phyloP scores from a whole-genome alignment of 768 basidiomycete species.

The Termitomyces sp. region DNA sequence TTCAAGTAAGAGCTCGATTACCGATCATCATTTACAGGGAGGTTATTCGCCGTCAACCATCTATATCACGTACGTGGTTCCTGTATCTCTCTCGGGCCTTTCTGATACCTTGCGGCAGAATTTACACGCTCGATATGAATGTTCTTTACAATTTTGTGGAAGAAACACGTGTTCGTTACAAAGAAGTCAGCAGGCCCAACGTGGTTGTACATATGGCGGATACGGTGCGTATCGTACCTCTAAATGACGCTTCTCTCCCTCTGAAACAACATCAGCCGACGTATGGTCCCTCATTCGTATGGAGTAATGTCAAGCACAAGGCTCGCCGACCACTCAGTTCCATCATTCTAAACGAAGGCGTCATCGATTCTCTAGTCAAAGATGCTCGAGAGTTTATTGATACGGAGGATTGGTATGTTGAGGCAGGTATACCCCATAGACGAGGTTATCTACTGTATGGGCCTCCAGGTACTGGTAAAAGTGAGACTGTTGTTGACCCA shows the following conservation, averaged over 20 bases:
- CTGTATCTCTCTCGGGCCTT: neutral
- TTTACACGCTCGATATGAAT: slow-evolving; percentile 35
- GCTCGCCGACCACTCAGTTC: slow-evolving; percentile 46
- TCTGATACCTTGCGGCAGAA: slow-evolving; percentile 17
- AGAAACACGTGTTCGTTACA: slow-evolving; percentile 28
- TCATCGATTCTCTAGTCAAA: slow-evolving; percentile 39
- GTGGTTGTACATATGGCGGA: slow-evolving; percentile 31
- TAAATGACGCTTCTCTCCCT: neutral
- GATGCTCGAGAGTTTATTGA: slow-evolving; percentile 51
- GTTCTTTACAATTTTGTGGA: slow-evolving; percentile 30
- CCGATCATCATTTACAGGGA: slow-evolving; percentile 9
- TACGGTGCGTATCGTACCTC: slow-evolving; percentile 16
- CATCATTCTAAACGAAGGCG: slow-evolving; percentile 44
- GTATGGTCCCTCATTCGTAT: slow-evolving; percentile 31
- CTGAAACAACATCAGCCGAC: slow-evolving; percentile 22
- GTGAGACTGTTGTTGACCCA: slow-evolving; percentile 23
- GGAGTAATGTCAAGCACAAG: slow-evolving; percentile 45
- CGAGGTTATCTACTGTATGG: slow-evolving; percentile 55
- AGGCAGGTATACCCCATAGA: slow-evolving; percentile 53
- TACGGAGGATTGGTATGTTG: slow-evolving; percentile 52
- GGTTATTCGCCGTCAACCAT: slow-evolving; percentile 17
- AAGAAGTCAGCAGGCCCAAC: slow-evolving; percentile 28
- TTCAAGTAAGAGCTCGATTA: slow-evolving; percentile 2
- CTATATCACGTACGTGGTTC: slow-evolving; percentile 22
- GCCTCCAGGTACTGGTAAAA: slow-evolving; percentile 61